Base-by-base conservation (phyloP, 1,284 basidiomycete species). In the Ceratobasidium sp. region DNA sequence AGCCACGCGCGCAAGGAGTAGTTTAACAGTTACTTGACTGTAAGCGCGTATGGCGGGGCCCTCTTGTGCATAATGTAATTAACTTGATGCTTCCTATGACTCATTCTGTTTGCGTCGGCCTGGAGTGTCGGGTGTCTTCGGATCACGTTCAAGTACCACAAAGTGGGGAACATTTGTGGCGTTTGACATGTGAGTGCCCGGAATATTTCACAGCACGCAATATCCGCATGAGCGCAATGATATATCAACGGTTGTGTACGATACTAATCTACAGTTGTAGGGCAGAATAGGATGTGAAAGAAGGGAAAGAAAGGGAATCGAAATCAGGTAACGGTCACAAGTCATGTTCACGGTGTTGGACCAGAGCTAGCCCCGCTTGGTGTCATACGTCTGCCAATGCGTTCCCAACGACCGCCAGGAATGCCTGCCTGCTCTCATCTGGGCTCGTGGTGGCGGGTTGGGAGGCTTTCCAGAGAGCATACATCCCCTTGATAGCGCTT, bases 381-480 rank as follows among this genome's bases (percentile, higher is more conserved):
- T 11, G 22, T 59, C 56, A 59, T 59, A 37, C 34, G 43, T 71
- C 68, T 43, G 43, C 56, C 16, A 71, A 16, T 39, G 68, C 56
- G 41, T n/a, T 54, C 8, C 56, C 39, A 41, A 71, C 68, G 16
- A 71, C 27, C 5, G 53, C 68, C 54, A 71, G 16, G 31, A 71
- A 71, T 16, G 68, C 68, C 29, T 61, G 53, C 24, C 46, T 59
- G 68, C 48, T 71, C 54, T 71, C 68, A 19, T 71, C 68, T 49
- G 68, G 16, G 41, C 16, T 61, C 2, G 54, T 22, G 14, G 22
- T 48, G 5, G 41, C 56, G 29, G 46, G 53, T 8, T 41, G 68
- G 16, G 68, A 71, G 6, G 68, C 56, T 39, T 58, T 54, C 68
- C 68, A 71, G n/a, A 71, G 43, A 16, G 68, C 68, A 59, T 71